Evolutionary conservation across 208 protist genomes (phyloP).

Genomic region (Wallacemonas sp.): DNA sequence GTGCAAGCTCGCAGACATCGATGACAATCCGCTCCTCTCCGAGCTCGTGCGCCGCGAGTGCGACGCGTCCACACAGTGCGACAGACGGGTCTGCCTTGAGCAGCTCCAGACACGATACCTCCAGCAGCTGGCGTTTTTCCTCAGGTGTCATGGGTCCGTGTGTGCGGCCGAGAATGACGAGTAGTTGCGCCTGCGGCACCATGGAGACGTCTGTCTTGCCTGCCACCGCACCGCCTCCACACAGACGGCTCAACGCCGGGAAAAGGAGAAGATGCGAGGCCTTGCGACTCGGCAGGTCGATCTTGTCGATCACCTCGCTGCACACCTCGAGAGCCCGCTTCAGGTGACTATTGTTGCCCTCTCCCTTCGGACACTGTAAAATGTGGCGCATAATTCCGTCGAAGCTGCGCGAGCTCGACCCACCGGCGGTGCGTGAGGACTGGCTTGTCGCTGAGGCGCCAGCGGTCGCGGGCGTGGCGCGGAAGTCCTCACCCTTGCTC

Average conservation of each 20-base stretch:
- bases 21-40: conserved; percentile 61
- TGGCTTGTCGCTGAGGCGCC: background rate
- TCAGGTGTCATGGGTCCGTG: conserved; percentile 31
- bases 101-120: conserved; percentile 53
- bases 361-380: conserved; percentile 29
- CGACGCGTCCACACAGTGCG: conserved; percentile 76
- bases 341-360: conserved; percentile 47
- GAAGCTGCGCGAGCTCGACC: conserved; percentile 14
- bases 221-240: conserved; percentile 17
- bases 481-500: background rate
- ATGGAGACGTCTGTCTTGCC: conserved; percentile 24
- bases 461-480: background rate
- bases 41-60: conserved; percentile 48
- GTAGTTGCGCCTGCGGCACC: conserved; percentile 76
- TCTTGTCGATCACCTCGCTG: conserved; percentile 41
- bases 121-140: conserved; percentile 46
- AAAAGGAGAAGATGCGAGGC: conserved; percentile 56
- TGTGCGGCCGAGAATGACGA: conserved; percentile 59
- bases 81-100: conserved; percentile 67
- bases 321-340: conserved; percentile 58
- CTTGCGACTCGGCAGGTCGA: conserved; percentile 42
- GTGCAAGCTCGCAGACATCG: conserved; percentile 68
- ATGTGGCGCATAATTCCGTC: conserved; percentile 33
- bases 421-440: background rate
- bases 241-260: conserved; percentile 59